A percentile compares a stretch with the other conserved stretches of the same genome.
phyloP scores from a whole-genome alignment of 306 rosid genomes.

The Senna tora region DNA sequence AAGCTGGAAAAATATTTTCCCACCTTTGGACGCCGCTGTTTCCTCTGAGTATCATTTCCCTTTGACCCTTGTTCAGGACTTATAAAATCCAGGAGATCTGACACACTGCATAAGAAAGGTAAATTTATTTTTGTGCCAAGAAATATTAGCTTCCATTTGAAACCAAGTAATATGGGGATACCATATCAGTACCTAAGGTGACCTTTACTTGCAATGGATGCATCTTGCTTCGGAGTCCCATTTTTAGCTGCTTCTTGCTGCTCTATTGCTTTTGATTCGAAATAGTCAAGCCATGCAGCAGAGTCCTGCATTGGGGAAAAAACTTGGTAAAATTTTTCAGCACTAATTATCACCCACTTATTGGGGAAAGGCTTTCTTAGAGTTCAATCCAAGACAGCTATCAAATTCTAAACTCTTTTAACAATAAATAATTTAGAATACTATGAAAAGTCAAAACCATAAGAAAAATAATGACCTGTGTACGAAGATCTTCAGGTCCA shows the following conservation, averaged over 20 bases:
- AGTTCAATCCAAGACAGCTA: constrained; percentile 14
- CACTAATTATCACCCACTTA: not conserved
- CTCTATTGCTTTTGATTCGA: constrained; percentile 90
- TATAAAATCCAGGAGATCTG: constrained; percentile 95
- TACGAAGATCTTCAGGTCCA: constrained; percentile 92
- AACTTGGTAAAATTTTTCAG: constrained; percentile 15
- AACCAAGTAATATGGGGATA: constrained; percentile 63
- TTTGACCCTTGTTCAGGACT: constrained; percentile 79
- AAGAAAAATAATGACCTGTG: constrained; percentile 62
- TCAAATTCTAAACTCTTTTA: not conserved
- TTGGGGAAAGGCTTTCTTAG: constrained; percentile 10
- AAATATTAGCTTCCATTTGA: constrained; percentile 34
- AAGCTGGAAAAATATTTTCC: constrained; percentile 22
- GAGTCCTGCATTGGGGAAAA: constrained; percentile 75
- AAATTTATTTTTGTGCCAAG: constrained; percentile 40
- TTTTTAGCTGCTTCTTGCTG: constrained; percentile 95
- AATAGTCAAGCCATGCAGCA: constrained; percentile 96
- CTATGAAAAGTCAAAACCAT: constrained; percentile 9
- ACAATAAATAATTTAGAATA: constrained; percentile 18
- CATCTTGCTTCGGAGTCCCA: constrained; percentile 94
- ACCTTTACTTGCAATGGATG: constrained; percentile 94
- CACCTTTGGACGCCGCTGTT: constrained; percentile 86
- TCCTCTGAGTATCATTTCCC: constrained; percentile 72
- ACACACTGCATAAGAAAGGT: constrained; percentile 72
- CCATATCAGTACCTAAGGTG: constrained; percentile 99